Conservation (phyloP, 2,329 filamentous ascomycete species). For the Ascochyta clinopodiicola region DNA sequence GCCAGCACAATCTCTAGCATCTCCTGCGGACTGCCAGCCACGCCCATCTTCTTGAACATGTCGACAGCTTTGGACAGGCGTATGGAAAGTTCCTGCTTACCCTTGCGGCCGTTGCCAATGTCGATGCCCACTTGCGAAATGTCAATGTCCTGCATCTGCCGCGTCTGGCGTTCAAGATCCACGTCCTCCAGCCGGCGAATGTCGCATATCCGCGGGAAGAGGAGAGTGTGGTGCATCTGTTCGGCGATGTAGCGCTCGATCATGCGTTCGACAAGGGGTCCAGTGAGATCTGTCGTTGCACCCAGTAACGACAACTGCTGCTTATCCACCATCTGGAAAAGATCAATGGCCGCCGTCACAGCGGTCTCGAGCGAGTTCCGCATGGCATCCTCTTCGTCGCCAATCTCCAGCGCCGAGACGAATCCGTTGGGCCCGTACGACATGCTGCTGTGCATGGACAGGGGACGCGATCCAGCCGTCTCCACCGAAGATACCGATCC, state of each 20-base stretch:
- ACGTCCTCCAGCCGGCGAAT: constrained; percentile 82
- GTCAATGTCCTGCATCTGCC: constrained; percentile 92
- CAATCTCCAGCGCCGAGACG: constrained; percentile 64
- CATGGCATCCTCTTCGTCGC: constrained; percentile 92
- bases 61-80: constrained; percentile 81
- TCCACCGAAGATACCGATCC: constrained; percentile 47
- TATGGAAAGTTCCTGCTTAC: constrained; percentile 80
- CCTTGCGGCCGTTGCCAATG: constrained; percentile 77
- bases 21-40: constrained; percentile 80
- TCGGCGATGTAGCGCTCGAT: constrained; percentile 96
- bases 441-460: constrained; percentile 48
- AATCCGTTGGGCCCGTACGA: constrained; percentile 47
- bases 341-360: constrained; percentile 89
- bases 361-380: constrained; percentile 87
- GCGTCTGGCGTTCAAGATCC: constrained; percentile 86
- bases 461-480: constrained; percentile 32
- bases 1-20: constrained; percentile 83
- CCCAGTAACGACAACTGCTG: constrained; percentile 91
- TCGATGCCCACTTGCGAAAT: constrained; percentile 91
- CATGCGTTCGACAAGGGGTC: constrained; percentile 86
- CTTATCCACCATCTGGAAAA: constrained; percentile 95
- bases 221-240: constrained; percentile 81
- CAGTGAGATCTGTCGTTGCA: constrained; percentile 91
- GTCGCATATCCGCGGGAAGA: constrained; percentile 82
- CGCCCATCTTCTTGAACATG: constrained; percentile 84